A percentile compares a stretch with the other conserved stretches of the same genome.
Conservation (phyloP, 805 yeast genomes). For the Kazachstania bromeliacearum region DNA sequence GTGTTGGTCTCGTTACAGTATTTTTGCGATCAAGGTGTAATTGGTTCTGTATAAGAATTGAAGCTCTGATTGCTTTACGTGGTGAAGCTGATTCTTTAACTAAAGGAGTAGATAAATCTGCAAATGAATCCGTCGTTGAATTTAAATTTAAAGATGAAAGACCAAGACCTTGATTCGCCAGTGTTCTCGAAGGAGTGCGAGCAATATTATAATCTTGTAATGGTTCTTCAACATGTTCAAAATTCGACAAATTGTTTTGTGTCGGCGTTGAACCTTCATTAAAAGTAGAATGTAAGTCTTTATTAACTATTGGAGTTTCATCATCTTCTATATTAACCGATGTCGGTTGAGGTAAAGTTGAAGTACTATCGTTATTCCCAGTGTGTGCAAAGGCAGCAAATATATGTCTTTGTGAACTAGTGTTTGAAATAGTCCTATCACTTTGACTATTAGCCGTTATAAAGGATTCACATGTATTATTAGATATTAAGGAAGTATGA, state of each 20-base stretch:
- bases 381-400: neutral
- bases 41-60: slow-evolving; percentile 10
- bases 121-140: neutral
- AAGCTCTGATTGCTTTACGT: slow-evolving; percentile 15
- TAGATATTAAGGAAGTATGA: neutral
- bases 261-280: neutral
- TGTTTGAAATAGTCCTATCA: neutral
- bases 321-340: neutral
- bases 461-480: slow-evolving; percentile 1
- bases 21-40: neutral
- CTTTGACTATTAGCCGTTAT: slow-evolving; percentile 1
- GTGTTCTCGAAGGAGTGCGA: neutral
- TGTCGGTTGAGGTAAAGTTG: neutral
- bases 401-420: slow-evolving; percentile 1
- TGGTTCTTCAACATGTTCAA: slow-evolving; percentile 1
- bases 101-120: neutral
- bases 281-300: too few relatives aligned
- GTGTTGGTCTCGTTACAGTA: neutral
- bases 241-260: neutral
- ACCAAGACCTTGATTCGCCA: neutral
- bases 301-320: slow-evolving; percentile 1
- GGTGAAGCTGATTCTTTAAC: slow-evolving; percentile 7
- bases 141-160: neutral
- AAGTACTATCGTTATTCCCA: neutral
- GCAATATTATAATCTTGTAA: neutral